Base-by-base conservation (phyloP, 129 eudicot genomes). In the Lactuca sativa region DNA sequence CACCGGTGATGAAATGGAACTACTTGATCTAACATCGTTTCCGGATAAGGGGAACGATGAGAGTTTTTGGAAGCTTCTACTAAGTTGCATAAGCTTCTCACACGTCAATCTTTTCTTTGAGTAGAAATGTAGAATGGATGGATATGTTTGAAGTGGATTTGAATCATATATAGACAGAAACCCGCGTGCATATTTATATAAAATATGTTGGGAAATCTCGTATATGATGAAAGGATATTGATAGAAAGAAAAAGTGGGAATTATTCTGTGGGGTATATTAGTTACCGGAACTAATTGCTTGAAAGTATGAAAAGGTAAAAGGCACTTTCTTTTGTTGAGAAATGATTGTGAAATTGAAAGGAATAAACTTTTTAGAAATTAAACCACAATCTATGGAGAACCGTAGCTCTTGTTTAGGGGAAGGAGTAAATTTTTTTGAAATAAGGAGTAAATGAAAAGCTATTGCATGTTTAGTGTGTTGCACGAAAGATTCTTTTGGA, bases 71-170 rank as follows among this genome's bases (percentile, higher is more conserved):
- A 60, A 13, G 65, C 17, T 60, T 60, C 47, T 60, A 21, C 34
- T 34, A 5, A 60, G 38, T 60, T 60, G 65, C 65, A 60, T 34
- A 12, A 60, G n/a, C 48, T 60, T 60, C 43, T n/a, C 47, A 60
- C 47, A 60, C 4, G 41, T 1, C 7, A 43, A 32, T 13, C 4
- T 59, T 32, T 59, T 59, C 64, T 33, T 59, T 30, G 33, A 7
- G 18, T 25, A 25, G 30, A 25, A 25, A 25, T 25, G 41, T 59
- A 32, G 64, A 33, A 59, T 32, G 8, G 37, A 13, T 5, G 36
- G 8, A n/a, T 43, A 59, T 59, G 44, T 59, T 59, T 30, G 21
- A 33, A 59, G 16, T 59, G 41, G 38, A 59, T 59, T 59, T 31
- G 64, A 12, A 10, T 59, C 7, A 59, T 59, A 59, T 59, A 59